Evolutionary conservation across 176 grass and related monocot species (phyloP).

Genomic region (Chloris gayana): DNA sequence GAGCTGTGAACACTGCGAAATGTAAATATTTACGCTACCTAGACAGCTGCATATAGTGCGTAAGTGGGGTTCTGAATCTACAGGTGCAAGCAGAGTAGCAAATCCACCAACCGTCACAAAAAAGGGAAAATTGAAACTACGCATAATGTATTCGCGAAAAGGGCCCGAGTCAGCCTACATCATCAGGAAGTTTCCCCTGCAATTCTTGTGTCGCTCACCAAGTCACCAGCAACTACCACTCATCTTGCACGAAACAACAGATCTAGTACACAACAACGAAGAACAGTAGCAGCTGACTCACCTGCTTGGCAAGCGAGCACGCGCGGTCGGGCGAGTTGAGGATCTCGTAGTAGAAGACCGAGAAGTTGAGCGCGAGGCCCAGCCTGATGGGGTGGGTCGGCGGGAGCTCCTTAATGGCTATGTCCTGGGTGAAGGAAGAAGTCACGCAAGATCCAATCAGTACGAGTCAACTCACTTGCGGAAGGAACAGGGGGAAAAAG

Average conservation of each 20-base stretch:
- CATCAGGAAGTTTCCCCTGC: not conserved
- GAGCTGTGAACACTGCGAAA: not conserved
- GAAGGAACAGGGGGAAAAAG: not conserved
- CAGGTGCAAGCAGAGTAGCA: not conserved
- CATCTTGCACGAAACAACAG: not conserved
- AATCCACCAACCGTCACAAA: not conserved
- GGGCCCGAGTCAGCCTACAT: conserved; percentile 13
- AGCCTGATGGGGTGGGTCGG: conserved; percentile 95
- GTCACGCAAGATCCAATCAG: conserved; percentile 25
- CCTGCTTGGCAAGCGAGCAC: conserved; percentile 94
- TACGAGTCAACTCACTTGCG: not conserved
- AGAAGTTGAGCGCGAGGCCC: conserved; percentile 96
- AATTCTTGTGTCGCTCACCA: not conserved
- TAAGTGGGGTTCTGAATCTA: not conserved
- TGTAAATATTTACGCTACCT: conserved; percentile 14
- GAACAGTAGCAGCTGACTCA: conserved; percentile 2
- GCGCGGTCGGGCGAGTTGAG: conserved; percentile 96
- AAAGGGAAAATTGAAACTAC: conserved; percentile 1
- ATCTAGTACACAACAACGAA: not conserved
- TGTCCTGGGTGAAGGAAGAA: conserved; percentile 58
- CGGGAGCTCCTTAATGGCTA: conserved; percentile 78
- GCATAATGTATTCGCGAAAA: not conserved
- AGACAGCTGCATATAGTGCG: not conserved
- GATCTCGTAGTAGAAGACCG: conserved; percentile 99
- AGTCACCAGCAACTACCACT: not conserved